phyloP scores from a whole-genome alignment of 2,329 filamentous ascomycete species.

The Fusarium siculi region DNA sequence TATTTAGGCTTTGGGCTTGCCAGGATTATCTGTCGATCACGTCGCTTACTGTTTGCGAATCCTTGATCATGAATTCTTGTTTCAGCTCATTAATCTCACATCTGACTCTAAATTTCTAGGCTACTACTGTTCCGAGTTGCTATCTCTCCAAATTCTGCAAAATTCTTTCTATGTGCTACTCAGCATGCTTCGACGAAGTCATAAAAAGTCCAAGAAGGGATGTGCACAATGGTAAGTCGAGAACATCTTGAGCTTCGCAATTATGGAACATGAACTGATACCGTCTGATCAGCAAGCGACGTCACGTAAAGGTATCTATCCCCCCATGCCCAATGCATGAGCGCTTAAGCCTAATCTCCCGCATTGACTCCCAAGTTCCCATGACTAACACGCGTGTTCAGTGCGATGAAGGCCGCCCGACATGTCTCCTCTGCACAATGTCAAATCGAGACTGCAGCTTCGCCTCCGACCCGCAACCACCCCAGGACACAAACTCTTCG shows the following conservation, averaged over 20 bases:
- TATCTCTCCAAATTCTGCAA: no score
- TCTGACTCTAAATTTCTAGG: not conserved
- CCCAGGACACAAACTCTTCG: fast-evolving
- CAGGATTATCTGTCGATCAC: not conserved
- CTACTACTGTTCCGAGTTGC: no score
- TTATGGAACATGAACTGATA: not conserved
- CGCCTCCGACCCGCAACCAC: not conserved
- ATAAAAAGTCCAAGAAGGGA: conserved; percentile 34
- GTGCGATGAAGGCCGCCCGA: conserved; percentile 35
- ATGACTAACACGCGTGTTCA: conserved; percentile 24
- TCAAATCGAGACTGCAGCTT: conserved; percentile 25
- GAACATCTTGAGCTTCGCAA: fast-evolving
- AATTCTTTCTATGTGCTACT: not conserved
- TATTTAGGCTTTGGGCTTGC: not conserved
- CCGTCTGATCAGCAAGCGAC: conserved; percentile 1
- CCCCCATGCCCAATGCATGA: fast-evolving
- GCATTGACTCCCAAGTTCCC: fast-evolving
- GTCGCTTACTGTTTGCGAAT: not conserved
- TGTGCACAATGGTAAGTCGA: conserved; percentile 27
- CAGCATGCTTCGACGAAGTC: conserved; percentile 28
- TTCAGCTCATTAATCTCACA: not conserved
- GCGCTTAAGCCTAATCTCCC: fast-evolving
- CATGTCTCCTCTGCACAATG: conserved; percentile 22
- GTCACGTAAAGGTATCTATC: conserved; percentile 31
- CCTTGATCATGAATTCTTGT: not conserved